Base-by-base conservation (phyloP, 495 filamentous ascomycete species). In the Elaphomyces granulatus region DNA sequence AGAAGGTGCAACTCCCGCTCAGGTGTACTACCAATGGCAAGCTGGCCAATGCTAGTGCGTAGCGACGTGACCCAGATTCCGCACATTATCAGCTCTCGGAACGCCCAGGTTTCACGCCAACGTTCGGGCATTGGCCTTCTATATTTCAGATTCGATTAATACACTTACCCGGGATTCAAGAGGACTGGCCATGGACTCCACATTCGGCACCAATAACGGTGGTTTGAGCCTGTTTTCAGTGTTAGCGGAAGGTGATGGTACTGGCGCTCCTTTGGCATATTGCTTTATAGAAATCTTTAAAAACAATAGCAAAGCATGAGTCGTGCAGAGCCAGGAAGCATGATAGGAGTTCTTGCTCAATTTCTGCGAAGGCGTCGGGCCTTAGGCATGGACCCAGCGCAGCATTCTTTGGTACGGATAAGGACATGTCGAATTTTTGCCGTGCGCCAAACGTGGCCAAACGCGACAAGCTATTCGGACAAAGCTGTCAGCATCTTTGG, bases 1-100 rank as follows among this genome's bases (percentile, higher is more conserved):
- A 10, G n/a, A 41, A 12, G 18, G 18, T 9, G 30, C 26, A 33
- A 28, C 6, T 28, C 23, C 12, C 6, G 12, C 6, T 34, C 36
- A 39, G 12, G 30, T 39, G 9, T 44, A 39, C 15, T 39, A 38
- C 19, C 3, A 18, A 10, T 38, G 42, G 35, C 36, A 44, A n/a
- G 28, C 16, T 38, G 19, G 42, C 36, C 30, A 44, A 44, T 30
- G 8, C 26, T 1, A 20, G 26, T 17, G 15, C 34, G 15, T 39
- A 19, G 42, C 42, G 30, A n/a, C 14, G 16, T 10, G 36, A 44
- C 20, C 14, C 3, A 2, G 30, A 20, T 18, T 44, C 36, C 4
- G 38, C 34, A 9, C 37, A 1, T 8, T 28, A 28, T 3, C 18
- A 19, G 3, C 38, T 41, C 16, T 41, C 34, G 4, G 32, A 38